Evolutionary conservation across 1,139 yeast genomes (phyloP).

Genomic region (Geotrichum klebahnii): DNA sequence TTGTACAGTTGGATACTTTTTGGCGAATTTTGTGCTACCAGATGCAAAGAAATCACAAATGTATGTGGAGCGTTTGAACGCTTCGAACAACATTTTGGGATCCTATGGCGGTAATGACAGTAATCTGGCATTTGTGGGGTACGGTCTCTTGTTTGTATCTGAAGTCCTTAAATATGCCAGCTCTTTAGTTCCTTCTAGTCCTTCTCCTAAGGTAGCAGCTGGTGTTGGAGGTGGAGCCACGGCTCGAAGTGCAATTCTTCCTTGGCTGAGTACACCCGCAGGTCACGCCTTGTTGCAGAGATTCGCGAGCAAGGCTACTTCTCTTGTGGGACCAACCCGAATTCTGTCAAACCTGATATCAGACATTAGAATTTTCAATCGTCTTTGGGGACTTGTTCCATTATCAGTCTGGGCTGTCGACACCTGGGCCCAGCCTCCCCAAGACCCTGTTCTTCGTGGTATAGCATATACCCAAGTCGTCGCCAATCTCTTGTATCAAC

Average conservation of each 20-base stretch:
- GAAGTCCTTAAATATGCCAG: slow-evolving; percentile 25
- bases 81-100: slow-evolving; percentile 14
- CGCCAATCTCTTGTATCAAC: slow-evolving; percentile 40
- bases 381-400: slow-evolving; percentile 41
- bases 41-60: slow-evolving; percentile 4
- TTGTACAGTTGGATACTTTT: slow-evolving; percentile 11
- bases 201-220: slow-evolving; percentile 16
- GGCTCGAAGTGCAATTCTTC: not conserved
- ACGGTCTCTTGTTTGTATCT: slow-evolving; percentile 31
- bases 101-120: slow-evolving; percentile 24
- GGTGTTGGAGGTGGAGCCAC: slow-evolving; percentile 3
- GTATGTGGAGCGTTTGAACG: slow-evolving; percentile 13
- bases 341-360: slow-evolving; percentile 36
- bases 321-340: slow-evolving; percentile 28
- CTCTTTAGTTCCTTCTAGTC: not conserved
- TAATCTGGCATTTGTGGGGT: slow-evolving; percentile 33
- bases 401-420: slow-evolving; percentile 40
- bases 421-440: slow-evolving; percentile 28
- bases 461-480: slow-evolving; percentile 40
- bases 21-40: slow-evolving; percentile 16
- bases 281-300: not conserved
- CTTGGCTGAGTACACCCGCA: not conserved
- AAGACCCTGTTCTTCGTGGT: slow-evolving; percentile 30
- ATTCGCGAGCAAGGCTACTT: slow-evolving; percentile 2
- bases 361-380: slow-evolving; percentile 41